Percentiles rank a stretch among this genome's conserved stretches.
Conservation (phyloP, 768 basidiomycete genomes). For the Sarcomyxa edulis region DNA sequence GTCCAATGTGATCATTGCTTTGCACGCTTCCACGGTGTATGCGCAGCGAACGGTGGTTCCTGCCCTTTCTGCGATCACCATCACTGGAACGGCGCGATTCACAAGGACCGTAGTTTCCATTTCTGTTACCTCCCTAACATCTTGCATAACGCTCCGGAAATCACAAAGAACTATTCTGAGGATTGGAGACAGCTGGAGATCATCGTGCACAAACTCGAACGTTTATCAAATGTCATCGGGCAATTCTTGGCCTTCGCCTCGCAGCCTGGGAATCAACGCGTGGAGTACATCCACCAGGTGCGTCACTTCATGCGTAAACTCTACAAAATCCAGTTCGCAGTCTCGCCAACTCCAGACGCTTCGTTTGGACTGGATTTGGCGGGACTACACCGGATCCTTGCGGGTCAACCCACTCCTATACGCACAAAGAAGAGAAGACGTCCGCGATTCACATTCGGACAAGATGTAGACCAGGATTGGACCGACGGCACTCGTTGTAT, state of each 20-base stretch:
- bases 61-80: slow-evolving; percentile 91
- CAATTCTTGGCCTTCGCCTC: slow-evolving; percentile 75
- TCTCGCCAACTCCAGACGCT: slow-evolving; percentile 74
- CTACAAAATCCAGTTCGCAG: slow-evolving; percentile 85
- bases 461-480: slow-evolving; percentile 73
- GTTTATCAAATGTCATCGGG: slow-evolving; percentile 68
- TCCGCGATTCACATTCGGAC: slow-evolving; percentile 65
- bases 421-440: slow-evolving; percentile 53
- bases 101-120: slow-evolving; percentile 79
- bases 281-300: slow-evolving; percentile 75
- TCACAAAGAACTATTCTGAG: slow-evolving; percentile 73
- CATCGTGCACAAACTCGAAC: slow-evolving; percentile 75
- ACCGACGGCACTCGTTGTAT: slow-evolving; percentile 74
- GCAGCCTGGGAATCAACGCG: slow-evolving; percentile 64
- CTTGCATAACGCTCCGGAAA: slow-evolving; percentile 67
- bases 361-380: slow-evolving; percentile 82
- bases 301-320: slow-evolving; percentile 90
- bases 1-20: slow-evolving; percentile 90
- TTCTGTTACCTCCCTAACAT: slow-evolving; percentile 75
- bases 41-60: slow-evolving; percentile 84
- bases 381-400: slow-evolving; percentile 76
- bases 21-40: slow-evolving; percentile 81
- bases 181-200: slow-evolving; percentile 78
- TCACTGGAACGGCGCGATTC: slow-evolving; percentile 85
- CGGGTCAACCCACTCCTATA: slow-evolving; percentile 50